A percentile compares a stretch with the other conserved stretches of the same genome.
Conservation (phyloP, 176 grass and related monocot genomes). For the Carex kokanica region DNA sequence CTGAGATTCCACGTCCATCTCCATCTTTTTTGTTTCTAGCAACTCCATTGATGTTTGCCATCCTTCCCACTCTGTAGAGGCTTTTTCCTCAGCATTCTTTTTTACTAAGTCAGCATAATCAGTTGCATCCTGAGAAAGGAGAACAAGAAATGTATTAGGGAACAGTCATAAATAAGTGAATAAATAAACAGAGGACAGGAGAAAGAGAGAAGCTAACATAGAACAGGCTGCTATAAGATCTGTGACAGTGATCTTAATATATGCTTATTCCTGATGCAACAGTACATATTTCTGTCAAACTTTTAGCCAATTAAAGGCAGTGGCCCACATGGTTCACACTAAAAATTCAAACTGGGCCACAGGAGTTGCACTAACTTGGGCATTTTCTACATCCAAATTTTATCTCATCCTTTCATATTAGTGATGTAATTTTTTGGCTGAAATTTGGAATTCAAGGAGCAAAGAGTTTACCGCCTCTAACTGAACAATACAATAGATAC, state of each 20-base stretch:
- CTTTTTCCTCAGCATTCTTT: slow-evolving; percentile 57
- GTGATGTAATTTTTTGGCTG: neutral
- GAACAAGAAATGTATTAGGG: slow-evolving; percentile 7
- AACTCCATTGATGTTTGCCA: slow-evolving; percentile 82
- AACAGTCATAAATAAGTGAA: neutral
- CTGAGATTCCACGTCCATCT: slow-evolving; percentile 70
- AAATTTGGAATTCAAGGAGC: neutral
- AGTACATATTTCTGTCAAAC: neutral
- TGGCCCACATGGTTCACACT: neutral
- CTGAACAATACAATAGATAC: neutral
- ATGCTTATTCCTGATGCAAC: neutral
- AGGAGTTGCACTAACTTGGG: neutral
- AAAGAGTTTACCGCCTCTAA: neutral
- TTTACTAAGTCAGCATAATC: slow-evolving; percentile 56
- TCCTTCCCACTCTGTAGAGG: slow-evolving; percentile 60
- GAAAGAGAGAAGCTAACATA: neutral
- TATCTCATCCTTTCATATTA: neutral
- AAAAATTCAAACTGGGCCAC: neutral
- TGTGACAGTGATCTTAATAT: neutral
- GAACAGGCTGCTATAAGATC: neutral
- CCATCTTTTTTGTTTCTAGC: slow-evolving; percentile 69
- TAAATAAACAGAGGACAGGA: neutral
- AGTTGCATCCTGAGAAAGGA: slow-evolving; percentile 64
- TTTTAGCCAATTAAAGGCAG: neutral
- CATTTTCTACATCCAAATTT: neutral